These are phyloP conservation scores for Aspergillus bombycis DNA, from an alignment of 2,329 filamentous ascomycete species.

Conservation along the genomic window DNA sequence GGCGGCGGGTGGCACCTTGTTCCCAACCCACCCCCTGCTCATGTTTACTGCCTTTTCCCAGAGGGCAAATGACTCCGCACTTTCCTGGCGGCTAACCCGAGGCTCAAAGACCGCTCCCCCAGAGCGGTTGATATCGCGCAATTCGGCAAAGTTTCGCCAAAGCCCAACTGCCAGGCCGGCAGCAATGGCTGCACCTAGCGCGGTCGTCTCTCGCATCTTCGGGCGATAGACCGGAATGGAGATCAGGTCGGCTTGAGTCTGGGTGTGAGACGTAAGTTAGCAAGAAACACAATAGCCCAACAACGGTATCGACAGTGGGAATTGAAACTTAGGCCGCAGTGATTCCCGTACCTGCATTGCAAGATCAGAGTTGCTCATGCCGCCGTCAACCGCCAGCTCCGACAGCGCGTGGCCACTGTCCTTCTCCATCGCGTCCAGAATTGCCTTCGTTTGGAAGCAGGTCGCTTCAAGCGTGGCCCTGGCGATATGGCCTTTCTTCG, in stretches of 20 bases:
- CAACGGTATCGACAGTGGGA: background rate
- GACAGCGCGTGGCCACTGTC: slow-evolving; percentile 78
- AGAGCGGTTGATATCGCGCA: slow-evolving; percentile 71
- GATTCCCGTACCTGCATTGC: slow-evolving; percentile 70
- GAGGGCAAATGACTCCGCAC: slow-evolving; percentile 62
- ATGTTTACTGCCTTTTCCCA: slow-evolving; percentile 78
- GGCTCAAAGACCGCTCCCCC: slow-evolving; percentile 74
- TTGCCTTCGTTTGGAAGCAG: slow-evolving; percentile 90
- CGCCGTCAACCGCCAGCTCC: slow-evolving; percentile 81
- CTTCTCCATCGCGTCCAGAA: slow-evolving; percentile 89
- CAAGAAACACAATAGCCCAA: background rate
- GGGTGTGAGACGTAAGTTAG: background rate
- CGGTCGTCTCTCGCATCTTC: slow-evolving; percentile 84
- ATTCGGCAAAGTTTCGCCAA: slow-evolving; percentile 74
- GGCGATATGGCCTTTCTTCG: slow-evolving; percentile 81
- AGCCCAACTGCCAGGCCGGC: slow-evolving; percentile 79
- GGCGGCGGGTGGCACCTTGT: background rate
- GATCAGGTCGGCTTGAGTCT: slow-evolving; percentile 81
- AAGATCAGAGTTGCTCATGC: slow-evolving; percentile 83
- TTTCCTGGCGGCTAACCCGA: slow-evolving; percentile 57
- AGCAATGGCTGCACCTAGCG: slow-evolving; percentile 82
- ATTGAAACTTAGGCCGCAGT: background rate
- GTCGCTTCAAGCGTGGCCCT: slow-evolving; percentile 87
- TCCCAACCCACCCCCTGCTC: slow-evolving; percentile 67
- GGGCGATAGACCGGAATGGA: slow-evolving; percentile 80